Conservation (phyloP, 768 basidiomycete species). For the Tylopilus felleus region DNA sequence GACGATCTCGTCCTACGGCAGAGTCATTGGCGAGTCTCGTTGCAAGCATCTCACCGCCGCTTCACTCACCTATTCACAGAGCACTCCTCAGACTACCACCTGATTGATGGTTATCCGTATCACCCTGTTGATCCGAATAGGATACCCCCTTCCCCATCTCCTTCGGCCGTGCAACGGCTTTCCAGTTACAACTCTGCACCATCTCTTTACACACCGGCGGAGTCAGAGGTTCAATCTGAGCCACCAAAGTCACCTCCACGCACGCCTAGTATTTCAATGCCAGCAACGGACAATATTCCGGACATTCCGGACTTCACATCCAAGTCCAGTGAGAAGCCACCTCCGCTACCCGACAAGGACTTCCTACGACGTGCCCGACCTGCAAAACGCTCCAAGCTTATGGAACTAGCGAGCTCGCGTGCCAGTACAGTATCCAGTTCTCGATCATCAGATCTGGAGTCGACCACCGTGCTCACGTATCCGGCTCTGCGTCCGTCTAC, state of each 20-base stretch:
- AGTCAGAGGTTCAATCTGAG: conserved; percentile 30
- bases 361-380: conserved; percentile 21
- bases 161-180: conserved; percentile 59
- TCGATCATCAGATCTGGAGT: conserved; percentile 49
- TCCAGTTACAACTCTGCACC: conserved; percentile 58
- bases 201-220: conserved; percentile 46
- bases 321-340: conserved; percentile 39
- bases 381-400: conserved; percentile 61
- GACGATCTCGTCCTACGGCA: conserved; percentile 60
- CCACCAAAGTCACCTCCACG: conserved; percentile 37
- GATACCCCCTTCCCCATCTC: conserved; percentile 63
- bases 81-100: conserved; percentile 4
- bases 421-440: conserved; percentile 52
- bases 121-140: conserved; percentile 48
- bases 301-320: conserved; percentile 54
- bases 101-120: conserved; percentile 3
- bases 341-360: conserved; percentile 22
- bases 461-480: conserved; percentile 69
- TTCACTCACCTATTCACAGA: conserved; percentile 18
- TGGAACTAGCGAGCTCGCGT: conserved; percentile 63
- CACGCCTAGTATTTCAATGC: conserved; percentile 43
- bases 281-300: conserved; percentile 47
- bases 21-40: conserved; percentile 50
- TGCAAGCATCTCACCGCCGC: not conserved
- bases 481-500: conserved; percentile 66